Conservation (phyloP, 2,329 filamentous ascomycete species). For the Shiraia bambusicola region DNA sequence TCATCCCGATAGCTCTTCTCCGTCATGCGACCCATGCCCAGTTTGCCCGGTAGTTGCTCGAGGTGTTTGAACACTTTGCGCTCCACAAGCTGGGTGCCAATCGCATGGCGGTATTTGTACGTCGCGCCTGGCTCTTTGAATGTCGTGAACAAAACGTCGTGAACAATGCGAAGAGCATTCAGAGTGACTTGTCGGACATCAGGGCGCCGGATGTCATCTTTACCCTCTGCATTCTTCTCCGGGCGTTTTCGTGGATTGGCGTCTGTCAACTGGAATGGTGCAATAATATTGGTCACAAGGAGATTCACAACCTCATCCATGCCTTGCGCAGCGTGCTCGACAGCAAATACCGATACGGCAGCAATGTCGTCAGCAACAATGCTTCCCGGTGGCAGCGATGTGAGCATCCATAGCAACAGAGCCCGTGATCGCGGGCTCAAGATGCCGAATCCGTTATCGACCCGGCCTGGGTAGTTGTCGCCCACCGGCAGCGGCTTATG, state of each 20-base stretch:
- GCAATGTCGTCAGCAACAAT: conserved; percentile 82
- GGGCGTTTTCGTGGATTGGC: conserved; percentile 61
- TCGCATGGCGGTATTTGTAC: conserved; percentile 81
- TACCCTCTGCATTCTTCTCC: conserved; percentile 18
- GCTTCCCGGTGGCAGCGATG: conserved; percentile 73
- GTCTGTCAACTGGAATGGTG: conserved; percentile 71
- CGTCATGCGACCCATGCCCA: conserved; percentile 77
- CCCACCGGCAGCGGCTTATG: conserved; percentile 29
- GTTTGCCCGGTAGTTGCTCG: conserved; percentile 69
- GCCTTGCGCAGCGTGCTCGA: conserved; percentile 80
- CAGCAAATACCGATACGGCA: conserved; percentile 82
- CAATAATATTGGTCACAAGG: conserved; percentile 77
- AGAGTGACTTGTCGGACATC: conserved; percentile 32
- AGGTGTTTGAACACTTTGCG: conserved; percentile 73
- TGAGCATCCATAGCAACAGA: conserved; percentile 80
- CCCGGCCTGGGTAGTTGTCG: conserved; percentile 30
- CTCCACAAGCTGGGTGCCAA: conserved; percentile 70
- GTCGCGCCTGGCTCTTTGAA: conserved; percentile 29
- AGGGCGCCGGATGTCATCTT: conserved; percentile 25
- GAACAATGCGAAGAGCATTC: conserved; percentile 73
- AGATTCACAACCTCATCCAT: conserved; percentile 90
- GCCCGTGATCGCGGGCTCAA: conserved; percentile 48
- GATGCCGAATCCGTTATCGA: conserved; percentile 32
- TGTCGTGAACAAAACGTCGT: conserved; percentile 73
- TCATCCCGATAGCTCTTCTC: conserved; percentile 56